These are phyloP conservation scores for Fusarium protoensiforme DNA, from an alignment of 2,329 filamentous ascomycete genomes.

Conservation along the genomic window DNA sequence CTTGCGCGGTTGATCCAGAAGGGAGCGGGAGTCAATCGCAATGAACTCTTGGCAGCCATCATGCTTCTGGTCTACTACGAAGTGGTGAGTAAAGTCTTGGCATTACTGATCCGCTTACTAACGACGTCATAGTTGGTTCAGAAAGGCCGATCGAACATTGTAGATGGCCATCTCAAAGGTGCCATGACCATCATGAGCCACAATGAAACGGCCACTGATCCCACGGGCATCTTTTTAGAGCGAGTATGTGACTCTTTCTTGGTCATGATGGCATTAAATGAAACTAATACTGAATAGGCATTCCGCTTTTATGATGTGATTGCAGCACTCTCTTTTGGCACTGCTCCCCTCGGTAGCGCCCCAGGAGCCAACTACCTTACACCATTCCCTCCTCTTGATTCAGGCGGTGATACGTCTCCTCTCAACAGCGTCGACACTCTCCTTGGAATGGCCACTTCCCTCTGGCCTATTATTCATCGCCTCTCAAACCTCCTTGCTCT, in stretches of 20 bases:
- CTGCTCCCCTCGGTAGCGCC: slow-evolving; percentile 64
- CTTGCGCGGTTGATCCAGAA: slow-evolving; percentile 67
- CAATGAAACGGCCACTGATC: slow-evolving; percentile 56
- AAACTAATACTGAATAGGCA: slow-evolving; percentile 53
- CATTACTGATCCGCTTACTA: not conserved
- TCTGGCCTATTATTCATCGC: slow-evolving; percentile 73
- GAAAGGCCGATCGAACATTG: slow-evolving; percentile 67
- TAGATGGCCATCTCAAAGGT: slow-evolving; percentile 70
- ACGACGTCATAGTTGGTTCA: slow-evolving; percentile 64
- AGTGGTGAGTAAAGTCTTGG: slow-evolving; percentile 60
- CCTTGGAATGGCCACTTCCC: slow-evolving; percentile 69
- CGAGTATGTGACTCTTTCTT: slow-evolving; percentile 54
- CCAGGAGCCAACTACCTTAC: slow-evolving; percentile 59
- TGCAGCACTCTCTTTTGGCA: slow-evolving; percentile 70
- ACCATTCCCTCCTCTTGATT: slow-evolving; percentile 59
- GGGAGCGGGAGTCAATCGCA: slow-evolving; percentile 60
- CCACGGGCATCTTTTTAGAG: slow-evolving; percentile 68
- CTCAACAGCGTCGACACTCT: slow-evolving; percentile 67
- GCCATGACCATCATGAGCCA: slow-evolving; percentile 70
- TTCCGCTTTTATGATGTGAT: slow-evolving; percentile 76
- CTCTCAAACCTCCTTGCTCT: slow-evolving; percentile 66
- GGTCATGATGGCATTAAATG: not conserved
- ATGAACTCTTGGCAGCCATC: slow-evolving; percentile 69
- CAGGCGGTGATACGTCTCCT: slow-evolving; percentile 57
- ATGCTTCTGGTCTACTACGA: slow-evolving; percentile 73